Conservation (phyloP, 2,329 filamentous ascomycete genomes). For the Penicillium glabrum region DNA sequence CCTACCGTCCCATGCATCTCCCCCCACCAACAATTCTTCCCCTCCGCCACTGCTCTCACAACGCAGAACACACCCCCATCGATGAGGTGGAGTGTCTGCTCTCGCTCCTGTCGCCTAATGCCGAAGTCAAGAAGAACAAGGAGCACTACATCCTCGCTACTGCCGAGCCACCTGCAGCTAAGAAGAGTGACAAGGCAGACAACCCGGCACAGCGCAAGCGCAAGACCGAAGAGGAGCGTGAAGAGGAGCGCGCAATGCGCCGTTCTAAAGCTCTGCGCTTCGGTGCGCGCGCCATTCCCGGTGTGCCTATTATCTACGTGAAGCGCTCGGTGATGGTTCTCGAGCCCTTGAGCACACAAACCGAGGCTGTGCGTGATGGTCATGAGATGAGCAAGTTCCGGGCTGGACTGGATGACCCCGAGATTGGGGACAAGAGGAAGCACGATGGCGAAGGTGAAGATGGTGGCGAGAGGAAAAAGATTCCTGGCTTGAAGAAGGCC, state of each 20-base stretch:
- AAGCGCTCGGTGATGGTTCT: conserved; percentile 53
- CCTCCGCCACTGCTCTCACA: conserved; percentile 49
- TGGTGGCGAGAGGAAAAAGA: conserved; percentile 31
- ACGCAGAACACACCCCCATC: conserved; percentile 42
- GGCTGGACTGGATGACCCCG: conserved; percentile 37
- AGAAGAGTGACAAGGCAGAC: conserved; percentile 23
- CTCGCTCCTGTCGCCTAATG: conserved; percentile 42
- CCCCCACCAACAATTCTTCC: conserved; percentile 47
- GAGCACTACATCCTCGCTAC: conserved; percentile 50
- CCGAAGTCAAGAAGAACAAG: conserved; percentile 45
- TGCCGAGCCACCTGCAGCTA: conserved; percentile 33
- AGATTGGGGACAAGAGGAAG: conserved; percentile 36
- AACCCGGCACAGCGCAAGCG: conserved; percentile 34
- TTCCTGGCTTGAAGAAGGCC: conserved; percentile 34
- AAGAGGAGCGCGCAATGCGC: conserved; percentile 31
- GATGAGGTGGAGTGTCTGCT: conserved; percentile 47
- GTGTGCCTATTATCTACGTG: conserved; percentile 52
- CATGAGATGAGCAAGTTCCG: conserved; percentile 50
- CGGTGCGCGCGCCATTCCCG: conserved; percentile 44
- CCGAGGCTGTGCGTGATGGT: conserved; percentile 42
- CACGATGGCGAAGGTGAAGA: conserved; percentile 26
- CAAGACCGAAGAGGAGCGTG: conserved; percentile 29
- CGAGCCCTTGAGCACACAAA: conserved; percentile 48
- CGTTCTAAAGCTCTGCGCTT: conserved; percentile 36
- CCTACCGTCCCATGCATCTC: conserved; percentile 42